phyloP scores from a whole-genome alignment of 495 filamentous ascomycete genomes.

The Penicillium mononematosum region DNA sequence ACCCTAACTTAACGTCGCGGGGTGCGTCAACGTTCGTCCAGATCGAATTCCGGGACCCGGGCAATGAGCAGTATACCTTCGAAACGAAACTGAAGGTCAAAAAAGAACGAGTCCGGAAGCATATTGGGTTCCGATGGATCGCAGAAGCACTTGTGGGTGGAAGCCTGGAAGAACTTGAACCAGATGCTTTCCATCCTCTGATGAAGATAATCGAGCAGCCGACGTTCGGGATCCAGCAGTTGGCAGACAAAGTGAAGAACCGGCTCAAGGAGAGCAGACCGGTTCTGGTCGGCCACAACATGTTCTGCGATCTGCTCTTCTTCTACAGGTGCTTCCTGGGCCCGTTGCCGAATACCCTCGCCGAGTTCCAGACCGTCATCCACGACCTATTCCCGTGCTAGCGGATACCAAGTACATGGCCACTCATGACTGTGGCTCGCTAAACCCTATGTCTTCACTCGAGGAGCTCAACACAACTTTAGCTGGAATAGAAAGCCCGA shows the following conservation, averaged over 20 bases:
- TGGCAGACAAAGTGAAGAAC: conserved; percentile 29
- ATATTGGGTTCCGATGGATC: conserved; percentile 67
- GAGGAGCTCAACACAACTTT: conserved; percentile 49
- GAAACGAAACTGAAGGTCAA: conserved; percentile 37
- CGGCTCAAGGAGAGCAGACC: conserved; percentile 47
- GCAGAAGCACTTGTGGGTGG: conserved; percentile 66
- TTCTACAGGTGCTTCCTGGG: conserved; percentile 70
- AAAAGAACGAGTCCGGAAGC: conserved; percentile 43
- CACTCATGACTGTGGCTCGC: conserved; percentile 53
- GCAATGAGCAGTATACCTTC: conserved; percentile 44
- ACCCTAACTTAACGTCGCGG: conserved; percentile 53
- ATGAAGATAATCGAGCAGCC: conserved; percentile 46
- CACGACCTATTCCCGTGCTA: conserved; percentile 61
- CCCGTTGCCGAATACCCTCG: conserved; percentile 56
- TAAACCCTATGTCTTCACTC: conserved; percentile 51
- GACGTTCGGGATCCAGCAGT: conserved; percentile 27
- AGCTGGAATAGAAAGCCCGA: conserved; percentile 36
- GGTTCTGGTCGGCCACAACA: conserved; percentile 73
- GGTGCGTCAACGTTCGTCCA: conserved; percentile 49
- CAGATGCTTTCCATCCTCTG: conserved; percentile 36
- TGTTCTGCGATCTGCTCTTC: conserved; percentile 72
- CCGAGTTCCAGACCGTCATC: conserved; percentile 56
- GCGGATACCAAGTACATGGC: conserved; percentile 80
- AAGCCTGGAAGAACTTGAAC: conserved; percentile 51
- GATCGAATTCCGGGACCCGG: conserved; percentile 49